Conservation (phyloP, 139 green algal genomes). For the Micractinium conductrix region DNA sequence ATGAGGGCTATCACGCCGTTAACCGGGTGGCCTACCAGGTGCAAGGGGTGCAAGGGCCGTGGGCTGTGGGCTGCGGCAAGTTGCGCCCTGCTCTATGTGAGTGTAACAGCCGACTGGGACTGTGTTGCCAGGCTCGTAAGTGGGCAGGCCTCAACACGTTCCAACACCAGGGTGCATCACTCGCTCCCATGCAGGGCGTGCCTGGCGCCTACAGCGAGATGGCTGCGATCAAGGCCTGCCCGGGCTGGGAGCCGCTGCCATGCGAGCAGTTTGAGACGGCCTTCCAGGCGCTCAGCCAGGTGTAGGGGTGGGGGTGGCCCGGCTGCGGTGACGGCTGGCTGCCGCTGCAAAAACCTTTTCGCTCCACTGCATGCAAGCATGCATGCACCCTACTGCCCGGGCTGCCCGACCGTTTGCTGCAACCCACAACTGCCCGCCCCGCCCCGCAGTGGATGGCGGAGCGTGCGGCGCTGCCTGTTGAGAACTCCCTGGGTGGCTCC, state of each 20-base stretch:
- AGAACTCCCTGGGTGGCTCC: slow-evolving; percentile 85
- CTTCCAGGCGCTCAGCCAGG: slow-evolving; percentile 78
- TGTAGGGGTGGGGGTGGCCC: not conserved
- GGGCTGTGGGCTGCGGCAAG: not conserved
- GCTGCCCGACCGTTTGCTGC: too few relatives aligned
- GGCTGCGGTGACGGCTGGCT: not conserved
- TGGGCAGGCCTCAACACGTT: not conserved
- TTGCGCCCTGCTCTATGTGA: not conserved
- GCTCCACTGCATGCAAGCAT: too few relatives aligned
- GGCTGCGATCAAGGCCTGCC: slow-evolving; percentile 84
- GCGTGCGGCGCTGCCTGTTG: slow-evolving; percentile 79
- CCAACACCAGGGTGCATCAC: not conserved
- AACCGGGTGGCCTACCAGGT: slow-evolving; percentile 40
- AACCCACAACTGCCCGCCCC: too few relatives aligned
- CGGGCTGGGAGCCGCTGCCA: slow-evolving; percentile 80
- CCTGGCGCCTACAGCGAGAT: slow-evolving; percentile 96
- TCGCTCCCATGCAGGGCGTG: slow-evolving; percentile 77
- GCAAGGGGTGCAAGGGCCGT: not conserved
- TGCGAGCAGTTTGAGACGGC: slow-evolving; percentile 97
- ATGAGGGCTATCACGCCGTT: slow-evolving; percentile 7
- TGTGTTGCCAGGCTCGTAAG: not conserved
- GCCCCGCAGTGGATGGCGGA: slow-evolving; percentile 70
- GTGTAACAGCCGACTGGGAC: not conserved
- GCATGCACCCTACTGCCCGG: too few relatives aligned
- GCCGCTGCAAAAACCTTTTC: not conserved